phyloP scores from a whole-genome alignment of 225 moss, liverwort and hornwort genomes.

The Anthoceros angustus region DNA sequence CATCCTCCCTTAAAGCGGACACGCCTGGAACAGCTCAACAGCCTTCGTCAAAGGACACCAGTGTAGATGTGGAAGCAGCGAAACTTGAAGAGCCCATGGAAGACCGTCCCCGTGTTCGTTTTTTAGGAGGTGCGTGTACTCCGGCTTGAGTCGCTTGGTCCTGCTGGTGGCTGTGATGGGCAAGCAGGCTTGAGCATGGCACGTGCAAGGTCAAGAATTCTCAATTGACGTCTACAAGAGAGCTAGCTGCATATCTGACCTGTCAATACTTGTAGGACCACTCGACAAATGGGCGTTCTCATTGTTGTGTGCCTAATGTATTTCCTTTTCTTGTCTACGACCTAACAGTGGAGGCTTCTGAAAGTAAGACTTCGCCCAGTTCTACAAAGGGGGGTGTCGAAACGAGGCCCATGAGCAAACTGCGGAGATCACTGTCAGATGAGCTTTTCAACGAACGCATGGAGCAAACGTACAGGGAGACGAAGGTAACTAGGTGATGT shows the following conservation, averaged over 20 bases:
- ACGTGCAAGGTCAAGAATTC: too few relatives aligned
- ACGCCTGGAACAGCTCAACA: neutral
- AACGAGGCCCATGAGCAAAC: slow-evolving; percentile 1
- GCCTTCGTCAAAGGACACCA: neutral
- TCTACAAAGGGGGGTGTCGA: neutral
- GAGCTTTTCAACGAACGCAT: neutral
- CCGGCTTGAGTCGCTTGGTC: neutral
- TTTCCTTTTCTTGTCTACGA: neutral
- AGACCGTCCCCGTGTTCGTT: neutral
- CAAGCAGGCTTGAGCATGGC: neutral
- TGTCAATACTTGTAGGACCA: neutral
- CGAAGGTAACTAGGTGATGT: neutral
- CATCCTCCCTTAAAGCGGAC: neutral
- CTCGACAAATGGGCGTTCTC: neutral
- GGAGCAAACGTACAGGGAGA: slow-evolving; percentile 1
- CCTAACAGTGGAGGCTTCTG: neutral
- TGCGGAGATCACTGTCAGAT: neutral
- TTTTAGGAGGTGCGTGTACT: neutral
- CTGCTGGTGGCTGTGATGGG: neutral
- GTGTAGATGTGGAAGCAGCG: neutral
- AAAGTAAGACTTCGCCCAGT: neutral
- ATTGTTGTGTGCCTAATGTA: neutral
- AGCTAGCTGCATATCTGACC: too few relatives aligned
- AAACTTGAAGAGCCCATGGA: neutral
- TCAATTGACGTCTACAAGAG: too few relatives aligned